Base-by-base conservation (phyloP, 345 rosid genomes). In the Firmiana major region DNA sequence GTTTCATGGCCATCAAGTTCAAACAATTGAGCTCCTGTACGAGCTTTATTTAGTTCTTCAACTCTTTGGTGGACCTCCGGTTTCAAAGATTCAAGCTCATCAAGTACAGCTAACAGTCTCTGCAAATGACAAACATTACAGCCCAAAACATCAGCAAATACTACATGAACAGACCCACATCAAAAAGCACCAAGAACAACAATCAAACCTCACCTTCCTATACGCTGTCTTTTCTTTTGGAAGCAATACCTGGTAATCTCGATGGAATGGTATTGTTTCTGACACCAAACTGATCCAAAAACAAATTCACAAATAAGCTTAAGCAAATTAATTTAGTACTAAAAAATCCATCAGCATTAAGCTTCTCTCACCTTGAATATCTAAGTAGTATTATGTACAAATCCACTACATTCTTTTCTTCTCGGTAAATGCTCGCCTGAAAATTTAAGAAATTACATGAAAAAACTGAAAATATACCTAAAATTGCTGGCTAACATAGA, bases 371-470 rank as follows among this genome's bases (percentile, higher is more conserved):
- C 99, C 99, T 93, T 54, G 97, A 91, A 84, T 88, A 93, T 77
- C 99, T 89, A 74, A 96, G 91, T 68, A 94, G 97, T 81, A 94
- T 93, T 81, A 92, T 89, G 81, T 92, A 96, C 90, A 96, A 87
- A 85, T 96, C 98, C 45, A 96, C 90, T 3, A 92, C 82, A 84
- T 94, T 94, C 84, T 87, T 89, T 91, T 96, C 99, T 31, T 88
- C 94, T 12, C 95, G 76, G 69, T 96, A 90, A 67, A 96, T 91
- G 73, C 70, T 82, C 0, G 97, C 99, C 98, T 94, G 88, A 54
- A 74, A 55, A 73, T 71, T 55, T 24, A n/a, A 67, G 54, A 49
- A 51, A 26, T 8, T 16, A 48, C 16, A 28, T 31, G 17, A 48
- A 68, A 16, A 53, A 28, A 24, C 43, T 8, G 43, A 28, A 34